Evolutionary conservation across 352 stramenopile genomes (phyloP), one percentile per base, ranked within the genome.

Genomic region (Pythium brassicae): DNA sequence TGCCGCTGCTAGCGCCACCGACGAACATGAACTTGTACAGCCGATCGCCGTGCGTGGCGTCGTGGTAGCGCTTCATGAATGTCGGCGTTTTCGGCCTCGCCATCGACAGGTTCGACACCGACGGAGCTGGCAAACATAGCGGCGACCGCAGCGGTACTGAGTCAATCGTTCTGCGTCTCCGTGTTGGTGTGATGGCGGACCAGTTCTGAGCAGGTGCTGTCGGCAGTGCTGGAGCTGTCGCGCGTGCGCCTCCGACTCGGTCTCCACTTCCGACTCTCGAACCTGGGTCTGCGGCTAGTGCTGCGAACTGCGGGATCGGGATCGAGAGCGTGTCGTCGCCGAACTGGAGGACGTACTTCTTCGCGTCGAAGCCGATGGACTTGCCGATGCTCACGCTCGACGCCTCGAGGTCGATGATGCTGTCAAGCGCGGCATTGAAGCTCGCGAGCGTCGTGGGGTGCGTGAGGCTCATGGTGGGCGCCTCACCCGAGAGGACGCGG

Each of bases 371-470:
- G 23, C 54, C 55, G 46, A 80, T 72, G 5, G 68, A 78, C 42
- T 77, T 74, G 37, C 70, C 70, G 17, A 80, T 68, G 32, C 66
- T 71, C 54, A 77, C 55, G 14, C 65, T 59, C 17, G 71, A 43
- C 4, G 68, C 61, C 29, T 76, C 63, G 49, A 72, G 60, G 20
- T 64, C 59, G 15, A 65, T 46, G n/a, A 74, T 61, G n/a, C 54
- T 65, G 37, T 66, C 61, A 1, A 79, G 59, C 17, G 64, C 61
- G 10, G 65, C 64, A 26, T 63, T 57, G 48, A 76, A 78, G 26
- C 54, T 66, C 42, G 66, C 44, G 8, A 80, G 70, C 11, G 67
- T 76, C 22, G 70, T 78, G 7, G 70, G 68, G 23, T 65, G 69
- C 37, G 65, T 63, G 4, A 52, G 55, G 29, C 29, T 55, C 45